Evolutionary conservation across 2,329 filamentous ascomycete genomes (phyloP), one percentile per base, ranked within the genome.

Genomic region (Ophiocordyceps sinensis): DNA sequence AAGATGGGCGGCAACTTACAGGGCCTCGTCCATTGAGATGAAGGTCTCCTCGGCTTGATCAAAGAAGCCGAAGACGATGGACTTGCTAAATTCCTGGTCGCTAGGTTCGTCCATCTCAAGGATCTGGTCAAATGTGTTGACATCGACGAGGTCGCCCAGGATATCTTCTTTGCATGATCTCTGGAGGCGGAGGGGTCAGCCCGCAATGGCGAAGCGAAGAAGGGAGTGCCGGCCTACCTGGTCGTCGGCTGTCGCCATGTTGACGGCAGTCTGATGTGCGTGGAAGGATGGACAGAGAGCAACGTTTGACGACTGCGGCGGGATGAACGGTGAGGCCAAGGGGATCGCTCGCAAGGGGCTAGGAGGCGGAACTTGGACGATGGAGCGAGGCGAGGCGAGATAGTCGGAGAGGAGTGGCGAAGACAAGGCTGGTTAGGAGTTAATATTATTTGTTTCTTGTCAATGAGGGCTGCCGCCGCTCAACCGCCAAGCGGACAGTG

Each of bases 91-190:
- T 38, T 94, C 86, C 52, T 79, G 74, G 48, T 89, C 83, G 11
- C 79, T 76, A 48, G 85, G 83, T 48, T 96, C 91, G 60, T 98
- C 91, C 89, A 98, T 95, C 63, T 96, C 91, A 47, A 96, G 76
- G 59, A 98, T 96, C 68, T 96, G 91, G 53, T 81, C 79, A 54
- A 98, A 98, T 43, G 87, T 94, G 42, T 63, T 59, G 45, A 70
- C 65, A 60, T 96, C 89, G 62, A 98, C 79, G 57, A 72, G 71
- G 49, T 91, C 83, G 44, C 77, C 79, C 49, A 86, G 75, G 45
- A 84, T 43, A 37, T 49, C 67, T 42, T 65, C 60, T 44, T 60
- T 57, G 41, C 62, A 65, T 47, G 70, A 63, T 51, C 68, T 65
- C 62, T 65, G 40, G n/a, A 4, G n/a, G n/a, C 10, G n/a, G n/a